Conservation (phyloP, 169 alveolate species). For the Cryptosporidium tyzzeri region DNA sequence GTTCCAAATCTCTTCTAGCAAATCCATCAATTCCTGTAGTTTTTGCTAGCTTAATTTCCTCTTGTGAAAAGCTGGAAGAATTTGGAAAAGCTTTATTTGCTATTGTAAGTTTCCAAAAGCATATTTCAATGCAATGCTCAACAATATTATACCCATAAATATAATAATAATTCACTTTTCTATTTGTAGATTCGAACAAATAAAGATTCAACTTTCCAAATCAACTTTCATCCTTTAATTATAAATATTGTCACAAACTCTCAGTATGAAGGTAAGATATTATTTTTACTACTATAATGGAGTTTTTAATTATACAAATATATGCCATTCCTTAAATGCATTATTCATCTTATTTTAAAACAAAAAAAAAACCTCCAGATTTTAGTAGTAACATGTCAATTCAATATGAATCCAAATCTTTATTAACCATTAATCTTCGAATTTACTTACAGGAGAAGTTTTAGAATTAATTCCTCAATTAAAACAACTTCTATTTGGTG, state of each 20-base stretch:
- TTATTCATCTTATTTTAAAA: too few species aligned
- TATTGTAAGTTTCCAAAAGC: conserved; percentile 20
- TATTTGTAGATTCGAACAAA: conserved; percentile 29
- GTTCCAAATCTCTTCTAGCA: background rate
- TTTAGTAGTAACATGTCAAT: background rate
- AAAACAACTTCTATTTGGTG: conserved; percentile 33
- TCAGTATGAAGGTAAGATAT: conserved; percentile 59
- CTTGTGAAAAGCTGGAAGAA: conserved; percentile 46
- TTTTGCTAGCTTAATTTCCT: conserved; percentile 33
- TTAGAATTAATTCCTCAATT: conserved; percentile 38
- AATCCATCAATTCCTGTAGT: conserved; percentile 6
- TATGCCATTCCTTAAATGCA: too few species aligned
- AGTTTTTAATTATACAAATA: background rate
- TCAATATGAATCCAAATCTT: background rate
- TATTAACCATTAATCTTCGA: background rate
- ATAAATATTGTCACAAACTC: conserved; percentile 25
- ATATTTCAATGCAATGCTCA: background rate
- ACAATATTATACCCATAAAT: too few species aligned
- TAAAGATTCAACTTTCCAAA: conserved; percentile 29
- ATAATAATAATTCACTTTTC: too few species aligned
- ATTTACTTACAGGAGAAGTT: conserved; percentile 23
- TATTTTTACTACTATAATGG: background rate
- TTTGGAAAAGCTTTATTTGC: conserved; percentile 42
- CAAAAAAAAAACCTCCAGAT: background rate
- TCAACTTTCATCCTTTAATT: conserved; percentile 37